Conservation (phyloP, 345 rosid species). For the Eucalyptus grandis region DNA sequence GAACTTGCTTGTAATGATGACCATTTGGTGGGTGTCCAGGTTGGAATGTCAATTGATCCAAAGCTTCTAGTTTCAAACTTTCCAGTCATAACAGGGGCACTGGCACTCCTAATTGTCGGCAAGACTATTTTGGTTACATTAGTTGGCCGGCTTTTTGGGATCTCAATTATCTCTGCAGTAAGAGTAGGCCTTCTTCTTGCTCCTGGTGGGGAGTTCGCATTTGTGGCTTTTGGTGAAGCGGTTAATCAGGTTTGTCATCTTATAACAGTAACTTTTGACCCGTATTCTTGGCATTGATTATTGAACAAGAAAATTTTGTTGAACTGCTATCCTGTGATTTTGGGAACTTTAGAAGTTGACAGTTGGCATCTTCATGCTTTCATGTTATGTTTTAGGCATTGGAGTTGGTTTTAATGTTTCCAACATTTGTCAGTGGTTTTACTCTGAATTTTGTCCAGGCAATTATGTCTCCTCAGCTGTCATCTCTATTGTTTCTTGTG, state of each 20-base stretch:
- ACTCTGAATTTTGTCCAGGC: constrained; percentile 39
- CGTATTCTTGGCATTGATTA: not conserved
- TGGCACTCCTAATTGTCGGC: constrained; percentile 83
- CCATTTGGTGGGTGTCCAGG: constrained; percentile 45
- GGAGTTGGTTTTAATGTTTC: not conserved
- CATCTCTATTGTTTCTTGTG: constrained; percentile 88
- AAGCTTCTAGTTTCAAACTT: constrained; percentile 85
- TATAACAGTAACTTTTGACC: not conserved
- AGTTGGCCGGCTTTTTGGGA: constrained; percentile 76
- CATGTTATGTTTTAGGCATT: not conserved
- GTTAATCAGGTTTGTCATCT: constrained; percentile 71
- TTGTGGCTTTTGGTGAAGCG: constrained; percentile 99
- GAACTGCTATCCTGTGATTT: not conserved
- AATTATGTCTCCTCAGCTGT: constrained; percentile 87
- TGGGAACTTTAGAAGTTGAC: not conserved
- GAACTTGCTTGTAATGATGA: not conserved
- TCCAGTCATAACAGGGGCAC: constrained; percentile 62
- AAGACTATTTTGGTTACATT: constrained; percentile 68
- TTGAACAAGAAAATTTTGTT: not conserved
- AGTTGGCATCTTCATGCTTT: not conserved
- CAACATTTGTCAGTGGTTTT: not conserved
- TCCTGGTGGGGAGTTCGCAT: constrained; percentile 98
- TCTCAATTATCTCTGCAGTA: constrained; percentile 78
- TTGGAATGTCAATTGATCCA: constrained; percentile 99
- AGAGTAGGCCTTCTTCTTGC: constrained; percentile 96